Base-by-base conservation (phyloP, 345 rosid species). In the Sisymbrium altissimum region DNA sequence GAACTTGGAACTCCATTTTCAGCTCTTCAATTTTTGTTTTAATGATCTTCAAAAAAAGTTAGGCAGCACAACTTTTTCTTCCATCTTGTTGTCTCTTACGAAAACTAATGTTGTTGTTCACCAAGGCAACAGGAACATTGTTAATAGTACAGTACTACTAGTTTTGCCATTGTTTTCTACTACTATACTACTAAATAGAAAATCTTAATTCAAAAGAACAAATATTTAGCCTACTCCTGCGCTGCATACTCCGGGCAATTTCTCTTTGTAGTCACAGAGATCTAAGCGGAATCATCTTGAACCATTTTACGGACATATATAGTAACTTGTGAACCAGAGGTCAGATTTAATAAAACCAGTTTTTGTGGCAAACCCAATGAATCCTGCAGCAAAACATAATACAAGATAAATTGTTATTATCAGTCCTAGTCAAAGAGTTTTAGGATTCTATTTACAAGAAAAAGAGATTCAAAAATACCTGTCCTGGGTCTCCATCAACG, bases 311-410 rank as follows among this genome's bases (percentile, higher is more conserved):
- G 90, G 54, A 87, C 82, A 59, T 67, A 85, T 4, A 90, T 5
- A 25, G 76, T 60, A 66, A 80, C 85, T 33, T 44, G 30, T 40
- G 27, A 40, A 27, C 87, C 93, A 0, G 74, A 58, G 14, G 64
- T 74, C 39, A 70, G 76, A 59, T 66, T 52, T 54, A 87, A 69
- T 17, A 56, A 19, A 4, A 86, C 68, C 21, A 79, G 82, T 69
- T 93, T 93, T 70, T 90, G 89, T 2, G 79, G 82, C 58, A 79
- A 76, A 3, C 98, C 97, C 38, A 35, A 72, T 11, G 81, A 76
- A 75, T 92, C 98, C 98, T 92, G 54, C 6, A 61, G 1, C 32
- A 35, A 23, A 40, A 52, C 59, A 59, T 14, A 44, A 14, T 7
- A 8, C 49, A 30, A 45, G 9, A 0, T 21, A 46, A 11, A 13